phyloP scores from a whole-genome alignment of 2,329 filamentous ascomycete species.

The Clonostachys rhizophaga region DNA sequence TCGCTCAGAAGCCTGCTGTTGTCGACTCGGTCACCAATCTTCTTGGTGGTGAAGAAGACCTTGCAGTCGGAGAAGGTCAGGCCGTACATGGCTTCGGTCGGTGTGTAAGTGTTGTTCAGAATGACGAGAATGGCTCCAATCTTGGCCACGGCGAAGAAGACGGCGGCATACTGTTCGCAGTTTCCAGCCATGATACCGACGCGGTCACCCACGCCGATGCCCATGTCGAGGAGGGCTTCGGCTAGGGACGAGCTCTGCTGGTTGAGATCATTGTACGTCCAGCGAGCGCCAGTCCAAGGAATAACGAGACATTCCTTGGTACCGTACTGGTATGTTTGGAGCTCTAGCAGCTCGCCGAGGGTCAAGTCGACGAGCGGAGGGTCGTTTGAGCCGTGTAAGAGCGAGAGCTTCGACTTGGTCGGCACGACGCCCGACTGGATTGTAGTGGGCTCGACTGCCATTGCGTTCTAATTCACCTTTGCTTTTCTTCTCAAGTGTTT shows the following conservation, averaged over 20 bases:
- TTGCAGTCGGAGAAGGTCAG: conserved; percentile 68
- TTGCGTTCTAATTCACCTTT: conserved; percentile 6
- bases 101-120: conserved; percentile 78
- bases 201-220: conserved; percentile 63
- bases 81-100: conserved; percentile 66
- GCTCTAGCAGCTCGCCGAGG: conserved; percentile 65
- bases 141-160: conserved; percentile 68
- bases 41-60: conserved; percentile 67
- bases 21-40: conserved; percentile 57
- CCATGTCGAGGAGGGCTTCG: conserved; percentile 61
- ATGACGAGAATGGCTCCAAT: conserved; percentile 69
- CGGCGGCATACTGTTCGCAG: conserved; percentile 74
- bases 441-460: conserved; percentile 18
- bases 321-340: conserved; percentile 63
- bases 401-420: conserved; percentile 37
- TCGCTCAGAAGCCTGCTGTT: conserved; percentile 55
- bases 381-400: conserved; percentile 65
- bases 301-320: conserved; percentile 66
- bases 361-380: conserved; percentile 68
- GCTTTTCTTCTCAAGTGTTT: background rate
- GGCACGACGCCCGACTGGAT: conserved; percentile 18
- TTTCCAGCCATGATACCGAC: conserved; percentile 75
- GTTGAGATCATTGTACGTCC: conserved; percentile 65
- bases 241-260: conserved; percentile 57
- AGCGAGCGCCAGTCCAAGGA: conserved; percentile 71